phyloP scores from a whole-genome alignment of 441 rosid species.

The Erodium moschatum region DNA sequence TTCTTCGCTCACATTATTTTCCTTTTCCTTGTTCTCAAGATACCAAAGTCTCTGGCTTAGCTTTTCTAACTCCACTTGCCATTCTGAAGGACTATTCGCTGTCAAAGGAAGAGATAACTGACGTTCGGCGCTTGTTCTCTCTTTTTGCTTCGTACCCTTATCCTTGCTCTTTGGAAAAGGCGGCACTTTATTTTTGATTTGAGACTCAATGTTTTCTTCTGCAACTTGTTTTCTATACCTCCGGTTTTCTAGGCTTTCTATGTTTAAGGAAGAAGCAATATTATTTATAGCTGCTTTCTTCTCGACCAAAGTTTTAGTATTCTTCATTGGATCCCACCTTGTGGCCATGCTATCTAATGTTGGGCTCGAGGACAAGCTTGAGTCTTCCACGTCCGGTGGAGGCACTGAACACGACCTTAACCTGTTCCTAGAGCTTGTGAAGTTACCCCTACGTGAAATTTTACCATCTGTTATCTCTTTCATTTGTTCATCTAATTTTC shows the following conservation, averaged over 20 bases:
- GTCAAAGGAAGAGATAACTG: no score
- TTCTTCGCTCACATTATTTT: not conserved
- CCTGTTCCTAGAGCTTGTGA: not conserved
- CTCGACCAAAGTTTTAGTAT: not conserved
- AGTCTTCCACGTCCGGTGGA: not conserved
- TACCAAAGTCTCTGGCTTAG: not conserved
- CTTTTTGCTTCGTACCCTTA: not conserved
- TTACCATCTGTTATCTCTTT: constrained; percentile 2
- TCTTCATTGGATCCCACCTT: no score
- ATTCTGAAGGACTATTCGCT: not conserved
- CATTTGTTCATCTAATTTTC: not conserved
- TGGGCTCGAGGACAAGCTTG: constrained; percentile 5
- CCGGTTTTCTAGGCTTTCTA: not conserved
- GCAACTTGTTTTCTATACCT: not conserved
- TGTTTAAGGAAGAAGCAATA: not conserved
- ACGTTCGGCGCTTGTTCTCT: not conserved
- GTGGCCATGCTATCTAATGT: not conserved
- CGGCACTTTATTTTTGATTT: not conserved
- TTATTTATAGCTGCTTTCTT: not conserved
- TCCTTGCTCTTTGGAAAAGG: not conserved
- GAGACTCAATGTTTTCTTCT: not conserved
- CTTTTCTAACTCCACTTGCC: not conserved
- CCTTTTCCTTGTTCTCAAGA: not conserved
- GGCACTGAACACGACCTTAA: constrained; percentile 3
- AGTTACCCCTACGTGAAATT: not conserved